Conservation (phyloP, 1,284 basidiomycete species). For the Trichosporon ovoides region DNA sequence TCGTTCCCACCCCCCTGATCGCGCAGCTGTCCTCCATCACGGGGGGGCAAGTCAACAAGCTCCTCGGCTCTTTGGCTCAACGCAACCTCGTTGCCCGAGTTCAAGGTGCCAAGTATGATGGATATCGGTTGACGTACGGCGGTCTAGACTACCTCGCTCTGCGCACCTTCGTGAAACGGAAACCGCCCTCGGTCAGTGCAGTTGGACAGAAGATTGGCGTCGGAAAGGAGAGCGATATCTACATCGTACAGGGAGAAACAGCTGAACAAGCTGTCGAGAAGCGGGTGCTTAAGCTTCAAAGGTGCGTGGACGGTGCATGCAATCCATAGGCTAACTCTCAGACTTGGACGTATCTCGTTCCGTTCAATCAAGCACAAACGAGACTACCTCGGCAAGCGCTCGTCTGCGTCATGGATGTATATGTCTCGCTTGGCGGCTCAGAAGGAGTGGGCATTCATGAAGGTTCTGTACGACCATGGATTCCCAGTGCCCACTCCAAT, state of each 20-base stretch:
- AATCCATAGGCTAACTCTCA: constrained; percentile 42
- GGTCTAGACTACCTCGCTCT: constrained; percentile 96
- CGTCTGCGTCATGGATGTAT: constrained; percentile 99
- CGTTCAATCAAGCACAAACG: constrained; percentile 94
- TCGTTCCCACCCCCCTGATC: constrained; percentile 83
- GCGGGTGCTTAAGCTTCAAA: constrained; percentile 86
- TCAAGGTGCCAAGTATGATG: constrained; percentile 92
- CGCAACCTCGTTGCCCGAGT: constrained; percentile 83
- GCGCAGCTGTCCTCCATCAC: constrained; percentile 86
- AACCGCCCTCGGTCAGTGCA: constrained; percentile 64
- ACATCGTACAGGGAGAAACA: constrained; percentile 61
- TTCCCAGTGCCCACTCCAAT: constrained; percentile 92
- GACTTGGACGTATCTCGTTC: constrained; percentile 92
- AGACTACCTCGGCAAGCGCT: constrained; percentile 93
- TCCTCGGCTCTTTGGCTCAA: constrained; percentile 83
- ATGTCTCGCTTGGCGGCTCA: constrained; percentile 93
- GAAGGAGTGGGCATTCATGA: constrained; percentile 99
- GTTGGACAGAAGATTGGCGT: constrained; percentile 98
- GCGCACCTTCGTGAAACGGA: constrained; percentile 82
- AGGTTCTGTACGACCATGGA: constrained; percentile 86
- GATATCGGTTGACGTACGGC: constrained; percentile 93
- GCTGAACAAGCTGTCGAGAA: constrained; percentile 71
- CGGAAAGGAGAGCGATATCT: constrained; percentile 97
- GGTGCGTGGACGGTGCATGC: constrained; percentile 52
- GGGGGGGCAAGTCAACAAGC: constrained; percentile 88